These are phyloP conservation scores for Tricholoma sp. DNA, from an alignment of 768 basidiomycete species.

Conservation along the genomic window DNA sequence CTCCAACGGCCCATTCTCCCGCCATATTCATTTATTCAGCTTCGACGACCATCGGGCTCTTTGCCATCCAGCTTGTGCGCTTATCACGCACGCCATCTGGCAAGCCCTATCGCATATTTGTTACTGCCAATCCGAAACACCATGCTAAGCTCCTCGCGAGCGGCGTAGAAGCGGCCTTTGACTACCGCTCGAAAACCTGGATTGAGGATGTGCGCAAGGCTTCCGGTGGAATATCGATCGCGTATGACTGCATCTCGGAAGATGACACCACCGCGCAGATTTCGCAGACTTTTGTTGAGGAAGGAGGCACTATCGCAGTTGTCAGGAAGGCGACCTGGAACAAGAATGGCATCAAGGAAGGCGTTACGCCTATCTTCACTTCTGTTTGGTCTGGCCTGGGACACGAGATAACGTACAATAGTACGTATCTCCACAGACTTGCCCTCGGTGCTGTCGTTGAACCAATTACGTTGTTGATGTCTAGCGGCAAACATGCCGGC, in stretches of 20 bases:
- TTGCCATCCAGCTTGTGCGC: constrained; percentile 23
- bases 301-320: constrained; percentile 27
- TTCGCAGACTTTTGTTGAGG: constrained; percentile 23
- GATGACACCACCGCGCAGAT: constrained; percentile 24
- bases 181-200: constrained; percentile 28
- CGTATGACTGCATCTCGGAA: constrained; percentile 31
- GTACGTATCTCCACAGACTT: constrained; percentile 10
- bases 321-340: constrained; percentile 15
- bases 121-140: constrained; percentile 27
- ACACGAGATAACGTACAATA: constrained; percentile 25
- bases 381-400: constrained; percentile 31
- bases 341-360: constrained; percentile 19
- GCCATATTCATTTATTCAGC: constrained; percentile 29
- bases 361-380: constrained; percentile 24
- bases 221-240: constrained; percentile 24
- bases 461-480: background rate
- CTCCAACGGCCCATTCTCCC: constrained; percentile 14
- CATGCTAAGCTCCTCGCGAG: constrained; percentile 20
- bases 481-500: constrained; percentile 21
- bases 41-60: constrained; percentile 30
- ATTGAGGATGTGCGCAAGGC: constrained; percentile 22
- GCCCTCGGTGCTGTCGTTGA: background rate
- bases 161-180: constrained; percentile 28
- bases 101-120: constrained; percentile 23
- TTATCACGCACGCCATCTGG: constrained; percentile 19